Evolutionary conservation across 129 eudicot genomes (phyloP).

Genomic region (Flaveria sonorensis): DNA sequence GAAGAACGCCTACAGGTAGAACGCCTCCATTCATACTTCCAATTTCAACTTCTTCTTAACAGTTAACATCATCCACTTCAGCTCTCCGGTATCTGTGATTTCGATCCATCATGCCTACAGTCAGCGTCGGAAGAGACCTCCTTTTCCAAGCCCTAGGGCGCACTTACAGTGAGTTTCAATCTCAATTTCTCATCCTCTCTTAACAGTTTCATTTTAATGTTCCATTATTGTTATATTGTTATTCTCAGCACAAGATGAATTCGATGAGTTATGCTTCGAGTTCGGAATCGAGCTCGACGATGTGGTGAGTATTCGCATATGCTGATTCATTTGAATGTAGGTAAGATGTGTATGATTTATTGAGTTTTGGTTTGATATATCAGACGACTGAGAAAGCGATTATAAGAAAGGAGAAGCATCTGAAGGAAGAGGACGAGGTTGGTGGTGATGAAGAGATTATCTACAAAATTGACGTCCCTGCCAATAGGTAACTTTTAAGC

Average conservation of each 20-base stretch:
- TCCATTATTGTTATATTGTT: not conserved
- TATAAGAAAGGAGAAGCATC: conserved; percentile 81
- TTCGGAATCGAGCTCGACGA: conserved; percentile 99
- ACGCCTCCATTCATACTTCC: too few species aligned
- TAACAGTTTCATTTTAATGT: not conserved
- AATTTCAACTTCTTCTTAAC: too few species aligned
- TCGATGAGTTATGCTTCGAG: conserved; percentile 72
- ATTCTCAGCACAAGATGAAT: conserved; percentile 61
- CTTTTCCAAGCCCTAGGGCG: conserved; percentile 74
- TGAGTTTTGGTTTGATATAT: conserved; percentile 9
- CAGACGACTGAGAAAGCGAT: conserved; percentile 97
- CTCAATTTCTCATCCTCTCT: not conserved
- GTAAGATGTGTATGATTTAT: conserved; percentile 13
- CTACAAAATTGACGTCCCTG: conserved; percentile 89
- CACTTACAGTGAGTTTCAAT: conserved; percentile 53
- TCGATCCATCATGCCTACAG: conserved; percentile 69
- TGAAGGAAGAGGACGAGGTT: conserved; percentile 67
- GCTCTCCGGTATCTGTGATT: not conserved
- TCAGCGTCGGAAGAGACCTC: conserved; percentile 81
- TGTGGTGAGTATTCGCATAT: conserved; percentile 49
- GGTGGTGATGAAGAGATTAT: conserved; percentile 72
- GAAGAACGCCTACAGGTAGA: too few species aligned
- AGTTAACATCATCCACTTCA: too few species aligned
- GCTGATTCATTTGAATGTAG: not conserved
- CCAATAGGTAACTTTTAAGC: conserved; percentile 59